These are phyloP conservation scores for Lipomyces starkeyi DNA, from an alignment of 805 yeast genomes.

Conservation along the genomic window DNA sequence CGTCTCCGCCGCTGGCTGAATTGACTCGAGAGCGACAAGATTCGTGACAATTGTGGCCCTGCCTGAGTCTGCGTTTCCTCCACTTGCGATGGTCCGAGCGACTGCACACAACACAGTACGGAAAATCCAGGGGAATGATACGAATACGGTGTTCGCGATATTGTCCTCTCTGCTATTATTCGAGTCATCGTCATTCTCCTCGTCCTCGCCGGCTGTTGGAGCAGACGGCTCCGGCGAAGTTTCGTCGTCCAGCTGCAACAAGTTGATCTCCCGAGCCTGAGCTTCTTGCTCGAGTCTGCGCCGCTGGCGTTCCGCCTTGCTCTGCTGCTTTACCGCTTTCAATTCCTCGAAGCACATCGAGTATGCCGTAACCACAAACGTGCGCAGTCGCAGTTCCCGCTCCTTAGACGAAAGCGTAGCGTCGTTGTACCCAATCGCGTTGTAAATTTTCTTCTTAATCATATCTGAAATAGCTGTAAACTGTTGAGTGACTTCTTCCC, in stretches of 20 bases:
- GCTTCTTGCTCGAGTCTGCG: neutral
- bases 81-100: neutral
- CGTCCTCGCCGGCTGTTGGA: neutral
- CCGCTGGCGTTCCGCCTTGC: neutral
- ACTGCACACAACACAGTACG: neutral
- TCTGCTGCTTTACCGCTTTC: neutral
- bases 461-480: neutral
- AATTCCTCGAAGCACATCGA: neutral
- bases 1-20: neutral
- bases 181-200: neutral
- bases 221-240: neutral
- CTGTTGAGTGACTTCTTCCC: conserved; percentile 11
- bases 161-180: neutral
- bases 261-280: neutral
- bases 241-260: neutral
- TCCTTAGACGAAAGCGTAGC: neutral
- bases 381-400: neutral
- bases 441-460: neutral
- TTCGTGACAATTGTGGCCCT: neutral
- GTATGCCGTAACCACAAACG: neutral
- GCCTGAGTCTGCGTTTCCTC: neutral
- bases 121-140: conserved; percentile 11
- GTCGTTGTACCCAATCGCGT: neutral
- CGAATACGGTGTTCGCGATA: neutral
- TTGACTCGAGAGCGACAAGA: neutral